These are phyloP conservation scores for Ulota crispa DNA, from an alignment of 225 moss, liverwort and hornwort genomes.

Conservation along the genomic window DNA sequence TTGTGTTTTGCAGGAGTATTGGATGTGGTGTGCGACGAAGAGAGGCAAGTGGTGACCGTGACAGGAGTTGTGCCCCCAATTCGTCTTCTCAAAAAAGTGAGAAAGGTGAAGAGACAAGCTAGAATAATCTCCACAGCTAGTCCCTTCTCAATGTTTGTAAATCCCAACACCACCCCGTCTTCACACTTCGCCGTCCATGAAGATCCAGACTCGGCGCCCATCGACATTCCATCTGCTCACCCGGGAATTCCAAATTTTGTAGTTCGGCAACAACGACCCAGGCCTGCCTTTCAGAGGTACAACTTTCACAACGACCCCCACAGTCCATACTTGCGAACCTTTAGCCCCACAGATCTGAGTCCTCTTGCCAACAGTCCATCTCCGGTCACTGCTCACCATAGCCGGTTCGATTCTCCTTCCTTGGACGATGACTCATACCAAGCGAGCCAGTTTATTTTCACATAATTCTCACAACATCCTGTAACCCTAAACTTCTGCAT, in stretches of 20 bases:
- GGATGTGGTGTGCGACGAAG: slow-evolving; percentile 35
- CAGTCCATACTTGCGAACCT: slow-evolving; percentile 45
- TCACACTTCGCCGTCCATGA: background rate
- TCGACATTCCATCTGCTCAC: slow-evolving; percentile 28
- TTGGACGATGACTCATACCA: slow-evolving; percentile 16
- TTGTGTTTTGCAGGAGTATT: slow-evolving; percentile 24
- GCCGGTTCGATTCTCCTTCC: background rate
- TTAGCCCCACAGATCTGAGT: slow-evolving; percentile 29
- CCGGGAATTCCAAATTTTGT: slow-evolving; percentile 24
- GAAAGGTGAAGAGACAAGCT: slow-evolving; percentile 36
- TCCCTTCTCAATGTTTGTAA: slow-evolving; percentile 31
- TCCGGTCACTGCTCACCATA: background rate
- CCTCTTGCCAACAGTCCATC: slow-evolving; percentile 17
- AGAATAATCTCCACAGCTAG: slow-evolving; percentile 30
- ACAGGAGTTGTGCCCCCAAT: slow-evolving; percentile 25
- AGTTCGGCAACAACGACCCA: slow-evolving; percentile 25
- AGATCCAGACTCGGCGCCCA: background rate
- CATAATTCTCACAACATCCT: background rate
- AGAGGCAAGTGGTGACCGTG: slow-evolving; percentile 36
- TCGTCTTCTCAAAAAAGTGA: slow-evolving; percentile 41
- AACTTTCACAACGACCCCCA: slow-evolving; percentile 43
- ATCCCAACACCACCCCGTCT: slow-evolving; percentile 12
- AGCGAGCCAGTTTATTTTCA: background rate
- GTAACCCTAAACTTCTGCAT: background rate
- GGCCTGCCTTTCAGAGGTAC: slow-evolving; percentile 44